A percentile compares a stretch with the other conserved stretches of the same genome.
These are phyloP conservation scores for Diatrype stigma DNA, from an alignment of 2,329 filamentous ascomycete genomes.

Conservation along the genomic window DNA sequence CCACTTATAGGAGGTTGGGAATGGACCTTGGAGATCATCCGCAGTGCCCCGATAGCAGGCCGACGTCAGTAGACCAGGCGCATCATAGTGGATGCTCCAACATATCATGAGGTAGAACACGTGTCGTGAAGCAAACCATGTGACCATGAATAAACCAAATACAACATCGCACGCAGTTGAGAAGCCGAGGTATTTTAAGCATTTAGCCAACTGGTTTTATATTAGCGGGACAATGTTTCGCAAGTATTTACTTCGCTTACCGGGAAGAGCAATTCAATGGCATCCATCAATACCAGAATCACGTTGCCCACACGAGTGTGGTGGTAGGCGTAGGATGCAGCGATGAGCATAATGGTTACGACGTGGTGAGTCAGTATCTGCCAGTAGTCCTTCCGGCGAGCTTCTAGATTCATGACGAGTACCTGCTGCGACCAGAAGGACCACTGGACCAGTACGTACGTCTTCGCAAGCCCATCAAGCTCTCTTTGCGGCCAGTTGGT, in stretches of 20 bases:
- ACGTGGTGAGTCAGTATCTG: conserved; percentile 95
- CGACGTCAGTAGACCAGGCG: conserved; percentile 55
- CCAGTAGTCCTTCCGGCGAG: conserved; percentile 85
- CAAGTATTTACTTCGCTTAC: conserved; percentile 46
- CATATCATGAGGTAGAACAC: conserved; percentile 71
- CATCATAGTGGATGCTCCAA: conserved; percentile 72
- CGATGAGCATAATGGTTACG: conserved; percentile 75
- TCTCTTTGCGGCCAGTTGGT: conserved; percentile 76
- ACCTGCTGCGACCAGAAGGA: conserved; percentile 93
- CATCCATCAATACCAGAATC: conserved; percentile 86
- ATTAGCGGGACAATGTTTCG: conserved; percentile 2
- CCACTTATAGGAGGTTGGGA: conserved; percentile 44
- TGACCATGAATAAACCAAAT: conserved; percentile 78
- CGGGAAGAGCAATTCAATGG: conserved; percentile 81
- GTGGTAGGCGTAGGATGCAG: conserved; percentile 77
- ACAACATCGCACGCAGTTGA: conserved; percentile 71
- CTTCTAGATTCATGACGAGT: conserved; percentile 87
- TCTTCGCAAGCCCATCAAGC: conserved; percentile 70
- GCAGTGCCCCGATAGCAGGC: conserved; percentile 68
- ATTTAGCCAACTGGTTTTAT: conserved; percentile 68
- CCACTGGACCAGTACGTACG: conserved; percentile 86
- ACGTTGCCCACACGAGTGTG: conserved; percentile 82
- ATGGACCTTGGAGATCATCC: conserved; percentile 49
- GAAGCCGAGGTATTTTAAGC: conserved; percentile 81
- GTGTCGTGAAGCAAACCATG: conserved; percentile 80